These are phyloP conservation scores for Paragyromitra xinjiangensis DNA, from an alignment of 495 filamentous ascomycete genomes.

Conservation along the genomic window DNA sequence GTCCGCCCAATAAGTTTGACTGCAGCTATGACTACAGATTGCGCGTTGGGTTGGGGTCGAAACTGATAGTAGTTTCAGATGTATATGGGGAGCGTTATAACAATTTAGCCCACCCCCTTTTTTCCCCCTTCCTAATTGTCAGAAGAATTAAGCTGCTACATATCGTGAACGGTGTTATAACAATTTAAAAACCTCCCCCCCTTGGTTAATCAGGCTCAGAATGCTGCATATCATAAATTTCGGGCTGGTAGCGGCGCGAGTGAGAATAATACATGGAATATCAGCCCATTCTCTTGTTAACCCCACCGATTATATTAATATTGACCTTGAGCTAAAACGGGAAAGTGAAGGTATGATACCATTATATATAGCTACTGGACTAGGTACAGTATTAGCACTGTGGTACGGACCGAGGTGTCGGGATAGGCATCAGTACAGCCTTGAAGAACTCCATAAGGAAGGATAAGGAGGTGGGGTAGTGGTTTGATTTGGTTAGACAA, in stretches of 20 bases:
- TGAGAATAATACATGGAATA: constrained; percentile 19
- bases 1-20: not conserved
- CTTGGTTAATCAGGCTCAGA: constrained; percentile 1
- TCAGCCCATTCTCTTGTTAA: constrained; percentile 22
- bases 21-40: constrained; percentile 1
- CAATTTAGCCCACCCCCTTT: constrained; percentile 23
- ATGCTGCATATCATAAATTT: not conserved
- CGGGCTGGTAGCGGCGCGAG: not conserved
- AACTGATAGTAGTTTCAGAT: constrained; percentile 29
- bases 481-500: constrained; percentile 24
- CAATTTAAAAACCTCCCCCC: constrained; percentile 10
- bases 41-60: constrained; percentile 9
- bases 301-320: constrained; percentile 15
- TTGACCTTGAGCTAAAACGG: constrained; percentile 10
- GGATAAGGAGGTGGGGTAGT: not conserved
- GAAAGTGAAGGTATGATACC: constrained; percentile 17
- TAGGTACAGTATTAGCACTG: constrained; percentile 16
- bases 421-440: constrained; percentile 12
- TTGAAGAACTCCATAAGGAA: not conserved
- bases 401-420: constrained; percentile 29
- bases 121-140: not conserved
- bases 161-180: constrained; percentile 16
- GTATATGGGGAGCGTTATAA: constrained; percentile 27
- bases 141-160: constrained; percentile 17
- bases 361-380: constrained; percentile 12